Conservation (phyloP, 2,329 filamentous ascomycete species). For the Massarina eburnea region DNA sequence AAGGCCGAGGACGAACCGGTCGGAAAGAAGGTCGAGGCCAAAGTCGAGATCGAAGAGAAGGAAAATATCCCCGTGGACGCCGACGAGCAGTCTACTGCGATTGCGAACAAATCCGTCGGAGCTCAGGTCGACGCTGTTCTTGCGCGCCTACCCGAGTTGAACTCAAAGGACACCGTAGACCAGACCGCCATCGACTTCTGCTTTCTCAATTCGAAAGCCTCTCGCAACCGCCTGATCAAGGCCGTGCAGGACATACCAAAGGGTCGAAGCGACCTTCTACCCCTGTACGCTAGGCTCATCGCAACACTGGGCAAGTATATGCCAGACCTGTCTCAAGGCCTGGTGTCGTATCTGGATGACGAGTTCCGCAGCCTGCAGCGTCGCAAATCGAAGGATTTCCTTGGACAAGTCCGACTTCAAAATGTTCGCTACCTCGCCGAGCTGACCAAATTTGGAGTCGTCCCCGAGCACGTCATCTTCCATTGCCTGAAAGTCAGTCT, state of each 20-base stretch:
- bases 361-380: conserved; percentile 96
- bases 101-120: conserved; percentile 96
- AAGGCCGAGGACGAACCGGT: conserved; percentile 84
- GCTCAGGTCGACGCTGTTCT: conserved; percentile 93
- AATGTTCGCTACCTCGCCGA: conserved; percentile 98
- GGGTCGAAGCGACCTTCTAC: conserved; percentile 85
- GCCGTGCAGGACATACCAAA: conserved; percentile 93
- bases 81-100: conserved; percentile 89
- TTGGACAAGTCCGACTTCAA: conserved; percentile 87
- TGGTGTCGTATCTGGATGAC: conserved; percentile 90
- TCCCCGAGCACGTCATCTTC: conserved; percentile 98
- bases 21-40: conserved; percentile 67
- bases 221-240: conserved; percentile 89
- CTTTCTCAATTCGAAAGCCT: conserved; percentile 97
- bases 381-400: conserved; percentile 95
- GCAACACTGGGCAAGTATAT: conserved; percentile 93
- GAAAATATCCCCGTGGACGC: conserved; percentile 50
- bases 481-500: conserved; percentile 97
- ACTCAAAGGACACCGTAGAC: conserved; percentile 88
- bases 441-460: conserved; percentile 95
- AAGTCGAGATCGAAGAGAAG: conserved; percentile 43
- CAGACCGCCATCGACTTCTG: conserved; percentile 95
- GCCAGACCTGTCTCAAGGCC: conserved; percentile 86
- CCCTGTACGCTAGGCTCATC: conserved; percentile 87
- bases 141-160: conserved; percentile 84